Conservation (phyloP, 345 rosid species). For the Raphanus raphanistrum region DNA sequence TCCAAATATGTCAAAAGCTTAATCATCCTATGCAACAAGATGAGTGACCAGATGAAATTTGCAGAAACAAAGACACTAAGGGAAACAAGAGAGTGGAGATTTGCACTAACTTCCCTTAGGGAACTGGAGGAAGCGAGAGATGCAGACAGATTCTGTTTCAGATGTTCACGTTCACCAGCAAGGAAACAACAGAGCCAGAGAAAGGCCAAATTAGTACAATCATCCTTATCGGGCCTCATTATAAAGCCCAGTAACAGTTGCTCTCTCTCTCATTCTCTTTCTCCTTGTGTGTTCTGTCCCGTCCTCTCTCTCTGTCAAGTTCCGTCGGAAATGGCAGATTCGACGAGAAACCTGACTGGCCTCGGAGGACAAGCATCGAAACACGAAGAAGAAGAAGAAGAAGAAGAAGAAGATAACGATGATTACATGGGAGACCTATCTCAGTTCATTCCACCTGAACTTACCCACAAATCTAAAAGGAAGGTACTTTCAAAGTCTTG, state of each 20-base stretch:
- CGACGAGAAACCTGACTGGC: slow-evolving; percentile 27
- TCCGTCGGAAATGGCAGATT: slow-evolving; percentile 37
- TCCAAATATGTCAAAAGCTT: slow-evolving; percentile 52
- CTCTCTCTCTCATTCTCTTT: background rate
- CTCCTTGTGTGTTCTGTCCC: background rate
- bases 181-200: background rate
- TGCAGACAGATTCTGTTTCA: background rate
- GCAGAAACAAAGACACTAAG: background rate
- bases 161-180: background rate
- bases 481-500: slow-evolving; percentile 18
- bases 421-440: slow-evolving; percentile 79
- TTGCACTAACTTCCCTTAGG: background rate
- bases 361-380: slow-evolving; percentile 29
- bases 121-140: slow-evolving; percentile 11
- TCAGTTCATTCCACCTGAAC: slow-evolving; percentile 61
- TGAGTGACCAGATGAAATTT: background rate
- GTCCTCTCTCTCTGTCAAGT: background rate
- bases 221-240: background rate
- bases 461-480: slow-evolving; percentile 42
- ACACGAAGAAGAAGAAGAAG: slow-evolving; percentile 35
- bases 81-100: slow-evolving; percentile 1
- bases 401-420: background rate
- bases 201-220: slow-evolving; percentile 13
- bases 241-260: background rate
- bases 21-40: background rate